These are phyloP conservation scores for Blastocystis hominis DNA, from an alignment of 352 stramenopile species.

Conservation along the genomic window DNA sequence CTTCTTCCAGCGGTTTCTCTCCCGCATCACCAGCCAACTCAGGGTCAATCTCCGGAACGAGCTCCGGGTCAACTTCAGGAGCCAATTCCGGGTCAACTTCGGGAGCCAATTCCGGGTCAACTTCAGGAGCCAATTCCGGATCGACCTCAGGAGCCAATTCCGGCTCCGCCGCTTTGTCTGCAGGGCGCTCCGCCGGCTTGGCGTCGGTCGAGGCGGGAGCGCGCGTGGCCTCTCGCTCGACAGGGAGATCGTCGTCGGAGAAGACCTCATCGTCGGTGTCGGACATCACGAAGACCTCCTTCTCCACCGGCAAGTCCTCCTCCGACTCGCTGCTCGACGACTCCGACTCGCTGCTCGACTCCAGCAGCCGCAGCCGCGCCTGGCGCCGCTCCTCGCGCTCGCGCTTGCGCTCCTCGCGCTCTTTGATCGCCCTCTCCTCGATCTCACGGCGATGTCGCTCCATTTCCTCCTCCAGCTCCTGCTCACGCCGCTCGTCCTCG, in stretches of 20 bases:
- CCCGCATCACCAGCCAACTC: too few species aligned
- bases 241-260: constrained; percentile 39
- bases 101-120: background rate
- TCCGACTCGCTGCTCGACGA: background rate
- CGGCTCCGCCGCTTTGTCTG: background rate
- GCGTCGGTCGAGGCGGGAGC: background rate
- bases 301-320: background rate
- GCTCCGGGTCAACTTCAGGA: too few species aligned
- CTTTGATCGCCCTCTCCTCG: background rate
- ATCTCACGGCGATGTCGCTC: background rate
- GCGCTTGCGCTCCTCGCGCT: background rate
- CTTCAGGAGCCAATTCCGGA: background rate
- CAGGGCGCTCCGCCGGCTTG: background rate
- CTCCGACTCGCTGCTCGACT: background rate
- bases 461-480: background rate
- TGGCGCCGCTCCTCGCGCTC: background rate
- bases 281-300: constrained; percentile 22
- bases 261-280: constrained; percentile 29
- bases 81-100: background rate
- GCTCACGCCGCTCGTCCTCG: background rate
- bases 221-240: background rate
- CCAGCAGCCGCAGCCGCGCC: background rate
- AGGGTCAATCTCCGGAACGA: too few species aligned
- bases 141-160: background rate
- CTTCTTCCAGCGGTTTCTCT: background rate